Evolutionary conservation across 2,329 filamentous ascomycete genomes (phyloP).

Genomic region (Claviceps cyperi): DNA sequence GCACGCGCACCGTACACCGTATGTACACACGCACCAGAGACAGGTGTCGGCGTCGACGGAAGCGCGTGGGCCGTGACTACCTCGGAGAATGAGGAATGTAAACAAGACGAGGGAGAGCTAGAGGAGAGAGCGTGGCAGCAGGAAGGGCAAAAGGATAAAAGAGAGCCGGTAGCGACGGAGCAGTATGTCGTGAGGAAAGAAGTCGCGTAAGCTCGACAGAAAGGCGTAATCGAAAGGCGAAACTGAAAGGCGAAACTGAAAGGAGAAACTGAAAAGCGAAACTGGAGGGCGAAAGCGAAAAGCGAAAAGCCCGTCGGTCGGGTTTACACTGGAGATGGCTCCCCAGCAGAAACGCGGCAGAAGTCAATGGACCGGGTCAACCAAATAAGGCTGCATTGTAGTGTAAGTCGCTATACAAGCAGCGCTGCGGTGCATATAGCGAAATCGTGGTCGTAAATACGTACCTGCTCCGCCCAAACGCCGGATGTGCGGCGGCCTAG

Average conservation of each 20-base stretch:
- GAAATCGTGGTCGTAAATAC: not conserved
- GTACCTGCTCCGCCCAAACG: not conserved
- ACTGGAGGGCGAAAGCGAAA: not conserved
- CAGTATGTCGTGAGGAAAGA: not conserved
- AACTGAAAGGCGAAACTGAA: not conserved
- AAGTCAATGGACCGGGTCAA: slow-evolving; percentile 6
- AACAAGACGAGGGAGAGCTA: not conserved
- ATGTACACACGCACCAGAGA: not conserved
- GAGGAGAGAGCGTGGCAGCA: not conserved
- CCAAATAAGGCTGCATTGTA: not conserved
- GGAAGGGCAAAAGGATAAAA: not conserved
- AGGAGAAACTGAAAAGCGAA: not conserved
- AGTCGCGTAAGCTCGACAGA: not conserved
- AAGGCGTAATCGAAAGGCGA: not conserved
- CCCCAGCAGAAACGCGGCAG: slow-evolving; percentile 4
- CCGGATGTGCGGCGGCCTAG: slow-evolving; percentile 3
- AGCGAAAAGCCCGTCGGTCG: slow-evolving; percentile 1
- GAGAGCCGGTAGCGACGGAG: slow-evolving; percentile 3
- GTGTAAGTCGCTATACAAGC: slow-evolving; percentile 2
- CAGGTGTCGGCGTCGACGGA: slow-evolving; percentile 1
- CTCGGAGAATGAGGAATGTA: slow-evolving; percentile 1
- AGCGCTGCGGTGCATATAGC: not conserved
- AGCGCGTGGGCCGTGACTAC: slow-evolving; percentile 5
- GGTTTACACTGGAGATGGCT: slow-evolving; percentile 5
- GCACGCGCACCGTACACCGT: not conserved